Conservation (phyloP, 1,284 basidiomycete species). For the Ustanciosporium gigantosporum region DNA sequence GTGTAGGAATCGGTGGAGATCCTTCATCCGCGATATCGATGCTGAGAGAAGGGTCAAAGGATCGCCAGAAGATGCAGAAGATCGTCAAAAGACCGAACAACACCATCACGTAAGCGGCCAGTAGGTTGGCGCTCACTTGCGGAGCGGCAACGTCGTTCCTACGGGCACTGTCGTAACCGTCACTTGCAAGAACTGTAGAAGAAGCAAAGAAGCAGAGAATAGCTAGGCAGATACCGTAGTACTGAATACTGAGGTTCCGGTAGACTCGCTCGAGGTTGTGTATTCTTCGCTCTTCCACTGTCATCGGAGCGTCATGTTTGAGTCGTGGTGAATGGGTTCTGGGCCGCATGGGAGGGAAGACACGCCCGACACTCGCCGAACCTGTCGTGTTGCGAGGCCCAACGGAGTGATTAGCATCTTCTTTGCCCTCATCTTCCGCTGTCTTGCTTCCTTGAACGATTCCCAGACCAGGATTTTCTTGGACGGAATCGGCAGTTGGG, state of each 20-base stretch:
- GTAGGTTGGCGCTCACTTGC: not conserved
- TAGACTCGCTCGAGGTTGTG: slow-evolving; percentile 9
- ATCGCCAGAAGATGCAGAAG: slow-evolving; percentile 13
- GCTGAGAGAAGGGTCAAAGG: slow-evolving; percentile 30
- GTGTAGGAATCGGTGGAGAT: not conserved
- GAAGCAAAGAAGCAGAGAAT: slow-evolving; percentile 7
- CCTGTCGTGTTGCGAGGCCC: not conserved
- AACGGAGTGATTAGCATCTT: not conserved
- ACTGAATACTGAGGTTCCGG: slow-evolving; percentile 16
- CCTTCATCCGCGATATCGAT: slow-evolving; percentile 14
- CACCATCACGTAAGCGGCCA: slow-evolving; percentile 4
- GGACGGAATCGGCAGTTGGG: not conserved
- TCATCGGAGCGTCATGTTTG: not conserved
- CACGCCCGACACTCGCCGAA: slow-evolving; percentile 6
- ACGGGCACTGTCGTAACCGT: slow-evolving; percentile 6
- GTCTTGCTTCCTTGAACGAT: not conserved
- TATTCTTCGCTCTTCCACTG: slow-evolving; percentile 5
- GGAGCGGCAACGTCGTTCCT: not conserved
- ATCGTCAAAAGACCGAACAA: slow-evolving; percentile 3
- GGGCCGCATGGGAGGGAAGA: slow-evolving; percentile 7
- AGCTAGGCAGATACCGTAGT: slow-evolving; percentile 9
- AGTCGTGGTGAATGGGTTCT: not conserved
- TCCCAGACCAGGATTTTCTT: not conserved
- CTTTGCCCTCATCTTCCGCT: not conserved
- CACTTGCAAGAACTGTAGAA: not conserved